These are phyloP conservation scores for Puccinia novopanici DNA, from an alignment of 1,284 basidiomycete species.

Conservation along the genomic window DNA sequence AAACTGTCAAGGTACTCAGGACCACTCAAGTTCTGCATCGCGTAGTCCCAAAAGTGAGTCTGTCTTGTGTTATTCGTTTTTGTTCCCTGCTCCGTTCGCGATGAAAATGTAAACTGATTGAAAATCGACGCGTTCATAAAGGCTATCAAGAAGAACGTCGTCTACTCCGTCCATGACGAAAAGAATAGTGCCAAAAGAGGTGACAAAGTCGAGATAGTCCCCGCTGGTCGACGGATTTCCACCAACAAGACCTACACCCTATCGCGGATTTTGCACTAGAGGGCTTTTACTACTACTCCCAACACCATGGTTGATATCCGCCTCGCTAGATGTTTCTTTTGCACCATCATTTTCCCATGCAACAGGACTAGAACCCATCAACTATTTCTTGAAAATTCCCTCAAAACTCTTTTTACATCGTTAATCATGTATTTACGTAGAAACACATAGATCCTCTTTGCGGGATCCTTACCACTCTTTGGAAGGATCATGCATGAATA, in stretches of 20 bases:
- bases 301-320: too few species aligned
- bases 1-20: slow-evolving; percentile 41
- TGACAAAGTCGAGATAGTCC: slow-evolving; percentile 36
- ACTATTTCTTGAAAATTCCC: too few species aligned
- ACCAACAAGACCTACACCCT: slow-evolving; percentile 41
- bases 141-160: slow-evolving; percentile 31
- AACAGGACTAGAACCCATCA: too few species aligned
- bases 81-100: too few species aligned
- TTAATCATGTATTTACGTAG: too few species aligned
- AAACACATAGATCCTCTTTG: too few species aligned
- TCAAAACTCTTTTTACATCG: too few species aligned
- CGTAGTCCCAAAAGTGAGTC: slow-evolving; percentile 38
- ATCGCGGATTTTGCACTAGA: neutral
- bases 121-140: neutral
- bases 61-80: neutral
- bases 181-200: slow-evolving; percentile 39
- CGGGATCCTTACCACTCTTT: too few species aligned
- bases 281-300: too few species aligned
- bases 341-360: too few species aligned
- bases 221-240: slow-evolving; percentile 39
- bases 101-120: neutral
- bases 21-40: slow-evolving; percentile 42
- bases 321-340: too few species aligned
- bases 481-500: too few species aligned
- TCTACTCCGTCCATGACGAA: slow-evolving; percentile 45